phyloP scores from a whole-genome alignment of 331 rosid species.

The Malus hybrid region DNA sequence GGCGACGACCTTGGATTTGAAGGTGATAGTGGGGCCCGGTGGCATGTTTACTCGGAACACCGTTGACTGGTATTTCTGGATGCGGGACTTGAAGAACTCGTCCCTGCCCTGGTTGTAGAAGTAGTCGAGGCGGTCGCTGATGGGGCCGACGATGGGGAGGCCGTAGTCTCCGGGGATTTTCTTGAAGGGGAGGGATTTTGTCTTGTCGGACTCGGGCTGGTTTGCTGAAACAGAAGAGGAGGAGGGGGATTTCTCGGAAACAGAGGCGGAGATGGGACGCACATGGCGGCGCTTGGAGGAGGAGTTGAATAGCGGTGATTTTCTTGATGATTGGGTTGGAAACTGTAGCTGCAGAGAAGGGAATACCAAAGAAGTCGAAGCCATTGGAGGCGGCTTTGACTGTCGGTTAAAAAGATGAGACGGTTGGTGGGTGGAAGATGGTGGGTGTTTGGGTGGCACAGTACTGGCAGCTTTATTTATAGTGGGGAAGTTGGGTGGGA shows the following conservation, averaged over 20 bases:
- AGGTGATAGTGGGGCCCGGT: slow-evolving; percentile 65
- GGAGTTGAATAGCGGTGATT: not conserved
- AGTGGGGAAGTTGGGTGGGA: slow-evolving; percentile 1
- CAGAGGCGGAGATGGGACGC: slow-evolving; percentile 27
- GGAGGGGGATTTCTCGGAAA: slow-evolving; percentile 24
- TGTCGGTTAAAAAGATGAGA: not conserved
- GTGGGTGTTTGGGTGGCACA: not conserved
- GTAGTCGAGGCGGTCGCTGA: slow-evolving; percentile 61
- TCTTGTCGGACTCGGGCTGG: slow-evolving; percentile 10
- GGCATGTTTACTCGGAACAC: slow-evolving; percentile 87
- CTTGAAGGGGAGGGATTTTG: slow-evolving; percentile 36
- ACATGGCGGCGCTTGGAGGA: not conserved
- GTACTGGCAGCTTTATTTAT: slow-evolving; percentile 7
- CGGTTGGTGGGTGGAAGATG: not conserved
- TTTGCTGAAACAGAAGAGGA: slow-evolving; percentile 10
- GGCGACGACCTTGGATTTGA: slow-evolving; percentile 51
- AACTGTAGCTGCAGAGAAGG: slow-evolving; percentile 26
- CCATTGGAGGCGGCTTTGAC: slow-evolving; percentile 12
- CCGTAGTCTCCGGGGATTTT: slow-evolving; percentile 75
- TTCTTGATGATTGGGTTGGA: not conserved
- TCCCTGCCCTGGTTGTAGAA: slow-evolving; percentile 78
- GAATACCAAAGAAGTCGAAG: slow-evolving; percentile 17
- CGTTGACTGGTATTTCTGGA: slow-evolving; percentile 56
- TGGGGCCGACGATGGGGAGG: slow-evolving; percentile 56
- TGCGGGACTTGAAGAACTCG: slow-evolving; percentile 50